Evolutionary conservation across 352 stramenopile genomes (phyloP).

Genomic region (Phytophthora constricta): DNA sequence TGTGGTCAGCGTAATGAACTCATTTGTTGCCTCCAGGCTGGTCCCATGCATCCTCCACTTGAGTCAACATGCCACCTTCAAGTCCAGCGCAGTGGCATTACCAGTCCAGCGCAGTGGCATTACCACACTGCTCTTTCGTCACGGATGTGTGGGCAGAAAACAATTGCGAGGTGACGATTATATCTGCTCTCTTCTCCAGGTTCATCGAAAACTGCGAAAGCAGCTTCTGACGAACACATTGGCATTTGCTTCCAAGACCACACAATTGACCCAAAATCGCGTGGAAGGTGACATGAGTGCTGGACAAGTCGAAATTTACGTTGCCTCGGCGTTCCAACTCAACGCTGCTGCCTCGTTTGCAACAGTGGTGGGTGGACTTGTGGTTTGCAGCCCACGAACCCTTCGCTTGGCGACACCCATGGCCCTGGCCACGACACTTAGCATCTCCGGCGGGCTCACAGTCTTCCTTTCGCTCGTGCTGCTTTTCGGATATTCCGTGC

Average conservation of each 20-base stretch:
- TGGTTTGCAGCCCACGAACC: slow-evolving; percentile 61
- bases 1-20: no score
- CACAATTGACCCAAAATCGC: neutral
- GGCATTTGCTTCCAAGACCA: neutral
- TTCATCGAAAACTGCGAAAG: neutral
- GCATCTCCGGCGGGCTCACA: slow-evolving; percentile 68
- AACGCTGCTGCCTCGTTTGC: slow-evolving; percentile 50
- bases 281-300: slow-evolving; percentile 8
- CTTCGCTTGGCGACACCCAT: slow-evolving; percentile 61
- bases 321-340: slow-evolving; percentile 45
- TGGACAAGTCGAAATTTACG: neutral
- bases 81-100: slow-evolving; percentile 14
- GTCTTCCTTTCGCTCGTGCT: slow-evolving; percentile 78
- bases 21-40: no score
- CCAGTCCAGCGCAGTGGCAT: slow-evolving; percentile 20
- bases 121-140: slow-evolving; percentile 16
- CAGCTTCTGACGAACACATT: no score
- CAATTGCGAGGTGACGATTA: slow-evolving; percentile 16
- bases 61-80: neutral
- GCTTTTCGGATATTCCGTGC: slow-evolving; percentile 54
- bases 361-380: slow-evolving; percentile 59
- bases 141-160: slow-evolving; percentile 2
- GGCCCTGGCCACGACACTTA: slow-evolving; percentile 62
- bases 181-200: neutral
- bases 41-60: no score